Conservation (phyloP, 192 early-diverging fungal genomes). For the Linnemannia exigua region DNA sequence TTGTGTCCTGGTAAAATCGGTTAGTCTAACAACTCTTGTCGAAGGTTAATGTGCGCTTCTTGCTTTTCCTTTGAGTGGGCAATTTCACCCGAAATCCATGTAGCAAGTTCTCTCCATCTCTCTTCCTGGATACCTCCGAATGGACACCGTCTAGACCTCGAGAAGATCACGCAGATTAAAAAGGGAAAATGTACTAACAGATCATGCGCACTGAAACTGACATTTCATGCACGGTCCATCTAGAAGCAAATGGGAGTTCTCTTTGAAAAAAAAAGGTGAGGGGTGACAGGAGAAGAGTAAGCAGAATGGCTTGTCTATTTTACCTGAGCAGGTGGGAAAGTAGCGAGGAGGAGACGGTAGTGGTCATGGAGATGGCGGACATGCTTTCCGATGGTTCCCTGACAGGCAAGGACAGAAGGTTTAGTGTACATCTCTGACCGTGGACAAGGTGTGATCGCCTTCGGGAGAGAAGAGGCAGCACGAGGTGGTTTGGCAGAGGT, state of each 20-base stretch:
- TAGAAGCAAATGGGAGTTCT: not conserved
- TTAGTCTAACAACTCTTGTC: not conserved
- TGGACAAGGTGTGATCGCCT: slow-evolving; percentile 28
- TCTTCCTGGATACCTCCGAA: not conserved
- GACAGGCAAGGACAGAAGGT: slow-evolving; percentile 55
- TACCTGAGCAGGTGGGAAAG: slow-evolving; percentile 39
- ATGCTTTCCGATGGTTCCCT: slow-evolving; percentile 66
- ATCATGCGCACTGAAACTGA: not conserved
- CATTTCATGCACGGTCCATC: not conserved
- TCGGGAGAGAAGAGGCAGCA: not conserved
- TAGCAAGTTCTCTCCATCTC: not conserved
- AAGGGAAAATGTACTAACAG: not conserved
- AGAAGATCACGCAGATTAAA: not conserved
- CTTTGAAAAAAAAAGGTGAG: not conserved
- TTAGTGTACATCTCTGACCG: slow-evolving; percentile 55
- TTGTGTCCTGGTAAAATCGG: not conserved
- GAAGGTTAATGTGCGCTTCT: not conserved
- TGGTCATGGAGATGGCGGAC: slow-evolving; percentile 66
- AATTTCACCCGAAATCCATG: not conserved
- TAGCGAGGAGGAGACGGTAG: slow-evolving; percentile 53
- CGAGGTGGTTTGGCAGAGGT: slow-evolving; percentile 1
- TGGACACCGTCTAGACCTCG: not conserved
- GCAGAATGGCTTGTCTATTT: not conserved
- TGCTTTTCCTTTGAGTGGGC: not conserved
- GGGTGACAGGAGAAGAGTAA: not conserved